Evolutionary conservation across 2,329 filamentous ascomycete species (phyloP), one percentile per base, ranked within the genome.

Genomic region (Pyrenophora teres): DNA sequence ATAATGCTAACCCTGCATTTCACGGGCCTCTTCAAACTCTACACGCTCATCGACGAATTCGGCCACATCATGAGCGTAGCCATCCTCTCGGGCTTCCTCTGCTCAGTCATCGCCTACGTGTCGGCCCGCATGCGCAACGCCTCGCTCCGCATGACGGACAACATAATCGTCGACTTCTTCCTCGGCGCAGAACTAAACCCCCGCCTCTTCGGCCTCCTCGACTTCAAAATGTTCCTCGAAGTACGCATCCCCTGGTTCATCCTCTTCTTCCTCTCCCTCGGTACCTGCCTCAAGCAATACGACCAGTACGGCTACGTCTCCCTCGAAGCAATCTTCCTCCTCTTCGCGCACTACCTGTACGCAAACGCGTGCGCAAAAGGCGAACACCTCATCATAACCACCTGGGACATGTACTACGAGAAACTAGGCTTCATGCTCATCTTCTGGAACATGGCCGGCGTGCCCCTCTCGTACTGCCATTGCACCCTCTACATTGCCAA

Each of bases 371-470:
- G 92, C 78, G 86, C 87, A 63, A 96, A 96, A 79, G 92, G 89
- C 40, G 92, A 96, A 76, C 90, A 96, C 76, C 84, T 91, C 71
- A 96, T 96, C 74, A 83, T 91, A 52, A 89, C 89, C 7, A 94
- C 90, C 42, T 96, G 92, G 88, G 92, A 96, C 68, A 96, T 96
- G 88, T 96, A 95, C 80, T 93, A 91, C 67, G 92, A 96, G 81
- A 96, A 96, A 78, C 92, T 90, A 85, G 92, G 92, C 45, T 96
- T 96, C 80, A 96, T 96, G 92, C 84, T 96, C 62, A 95, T 95
- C 74, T 96, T 96, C 84, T 96, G 92, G 92, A 96, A 96, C 76
- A 80, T 96, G 72, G 91, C 92, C 40, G 92, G 92, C 62, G 92
- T 96, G 21, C 92, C 92, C 12, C 81, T 96, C 45, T 92, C 87